Percentiles rank a stretch among this genome's conserved stretches.
These are phyloP conservation scores for Helianthus tuberosus DNA, from an alignment of 129 eudicot species.

Conservation along the genomic window DNA sequence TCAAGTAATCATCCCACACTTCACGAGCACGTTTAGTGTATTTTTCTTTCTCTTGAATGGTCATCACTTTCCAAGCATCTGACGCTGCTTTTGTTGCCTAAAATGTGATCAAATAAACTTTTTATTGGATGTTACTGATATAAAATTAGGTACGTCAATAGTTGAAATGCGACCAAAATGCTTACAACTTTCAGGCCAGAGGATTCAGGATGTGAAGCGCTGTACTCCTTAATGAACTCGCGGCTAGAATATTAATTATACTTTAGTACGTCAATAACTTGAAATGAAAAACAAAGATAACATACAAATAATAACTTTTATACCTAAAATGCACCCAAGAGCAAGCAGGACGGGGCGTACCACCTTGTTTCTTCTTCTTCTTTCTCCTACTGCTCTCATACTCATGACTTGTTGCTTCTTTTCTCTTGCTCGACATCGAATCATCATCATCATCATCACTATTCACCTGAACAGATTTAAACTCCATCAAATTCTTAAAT, in stretches of 20 bases:
- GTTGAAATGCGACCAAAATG: slow-evolving; percentile 10
- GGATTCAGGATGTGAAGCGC: slow-evolving; percentile 87
- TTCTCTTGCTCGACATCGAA: slow-evolving; percentile 49
- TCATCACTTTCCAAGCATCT: slow-evolving; percentile 85
- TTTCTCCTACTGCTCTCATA: slow-evolving; percentile 53
- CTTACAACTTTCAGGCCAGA: slow-evolving; percentile 84
- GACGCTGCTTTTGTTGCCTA: slow-evolving; percentile 91
- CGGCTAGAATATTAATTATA: slow-evolving; percentile 48
- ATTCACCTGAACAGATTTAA: slow-evolving; percentile 32
- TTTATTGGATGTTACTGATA: background rate
- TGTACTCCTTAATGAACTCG: slow-evolving; percentile 80
- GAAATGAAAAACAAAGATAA: background rate
- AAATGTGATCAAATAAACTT: slow-evolving; percentile 1
- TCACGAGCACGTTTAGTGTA: slow-evolving; percentile 84
- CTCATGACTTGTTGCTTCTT: slow-evolving; percentile 49
- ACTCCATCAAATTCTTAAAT: background rate
- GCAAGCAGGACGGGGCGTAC: slow-evolving; percentile 80
- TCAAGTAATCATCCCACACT: slow-evolving; percentile 86
- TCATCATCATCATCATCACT: slow-evolving; percentile 58
- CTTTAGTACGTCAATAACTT: slow-evolving; percentile 22
- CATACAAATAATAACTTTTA: background rate
- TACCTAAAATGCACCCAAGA: slow-evolving; percentile 91
- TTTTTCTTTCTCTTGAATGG: slow-evolving; percentile 66
- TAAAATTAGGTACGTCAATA: background rate
- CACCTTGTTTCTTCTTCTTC: slow-evolving; percentile 70